phyloP scores from a whole-genome alignment of 495 filamentous ascomycete genomes.

The Tuber microsphaerosporum region DNA sequence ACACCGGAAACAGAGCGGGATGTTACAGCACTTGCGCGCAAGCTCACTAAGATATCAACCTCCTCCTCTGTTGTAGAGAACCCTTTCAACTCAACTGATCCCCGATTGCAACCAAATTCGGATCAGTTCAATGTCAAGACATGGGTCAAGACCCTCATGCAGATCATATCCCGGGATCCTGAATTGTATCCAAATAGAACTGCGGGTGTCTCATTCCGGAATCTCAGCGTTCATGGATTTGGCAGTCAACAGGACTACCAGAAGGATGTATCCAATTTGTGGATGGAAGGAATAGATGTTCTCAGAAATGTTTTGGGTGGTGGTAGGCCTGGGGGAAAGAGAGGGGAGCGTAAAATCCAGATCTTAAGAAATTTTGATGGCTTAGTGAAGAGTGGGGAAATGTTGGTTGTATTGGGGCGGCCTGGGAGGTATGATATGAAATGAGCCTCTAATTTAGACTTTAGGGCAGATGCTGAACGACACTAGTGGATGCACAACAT shows the following conservation, averaged over 20 bases:
- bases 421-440: slow-evolving; percentile 49
- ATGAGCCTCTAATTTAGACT: not conserved
- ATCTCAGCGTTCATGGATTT: slow-evolving; percentile 70
- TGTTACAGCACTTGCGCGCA: slow-evolving; percentile 29
- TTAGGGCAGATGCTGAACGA: not conserved
- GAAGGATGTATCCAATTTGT: slow-evolving; percentile 62
- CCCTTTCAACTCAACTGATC: slow-evolving; percentile 33
- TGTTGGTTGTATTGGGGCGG: slow-evolving; percentile 70
- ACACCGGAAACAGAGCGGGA: slow-evolving; percentile 18
- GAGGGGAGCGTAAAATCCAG: slow-evolving; percentile 56
- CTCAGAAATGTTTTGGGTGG: slow-evolving; percentile 50
- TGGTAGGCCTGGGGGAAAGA: slow-evolving; percentile 33
- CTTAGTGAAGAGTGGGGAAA: slow-evolving; percentile 67
- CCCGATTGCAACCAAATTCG: slow-evolving; percentile 49
- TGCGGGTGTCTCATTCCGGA: slow-evolving; percentile 52
- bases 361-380: slow-evolving; percentile 74
- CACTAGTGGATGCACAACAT: slow-evolving; percentile 64
- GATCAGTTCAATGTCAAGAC: slow-evolving; percentile 50
- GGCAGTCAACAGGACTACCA: slow-evolving; percentile 73
- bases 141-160: slow-evolving; percentile 53
- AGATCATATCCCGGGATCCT: slow-evolving; percentile 44
- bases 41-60: slow-evolving; percentile 20
- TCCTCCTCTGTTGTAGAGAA: slow-evolving; percentile 27
- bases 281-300: slow-evolving; percentile 50
- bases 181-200: slow-evolving; percentile 48